A percentile compares a stretch with the other conserved stretches of the same genome.
phyloP scores from a whole-genome alignment of 1,284 basidiomycete genomes.

The Amylostereum chailletii region DNA sequence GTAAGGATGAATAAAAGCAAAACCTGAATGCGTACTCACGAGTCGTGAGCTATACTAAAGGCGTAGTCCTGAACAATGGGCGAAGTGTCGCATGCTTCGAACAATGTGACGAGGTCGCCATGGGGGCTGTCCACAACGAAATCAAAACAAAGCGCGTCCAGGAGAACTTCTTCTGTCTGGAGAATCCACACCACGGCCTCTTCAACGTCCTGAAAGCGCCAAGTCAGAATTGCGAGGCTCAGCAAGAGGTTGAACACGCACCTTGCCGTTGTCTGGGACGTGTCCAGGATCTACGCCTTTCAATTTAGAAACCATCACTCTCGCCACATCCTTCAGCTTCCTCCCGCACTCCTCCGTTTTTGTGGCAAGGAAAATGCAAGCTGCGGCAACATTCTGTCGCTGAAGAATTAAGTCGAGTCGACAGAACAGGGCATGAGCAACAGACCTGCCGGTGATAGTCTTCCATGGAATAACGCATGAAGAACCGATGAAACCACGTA shows the following conservation, averaged over 20 bases:
- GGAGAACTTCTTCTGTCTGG: conserved; percentile 71
- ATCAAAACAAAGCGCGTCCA: conserved; percentile 90
- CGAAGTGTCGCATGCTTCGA: conserved; percentile 42
- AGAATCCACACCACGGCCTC: conserved; percentile 69
- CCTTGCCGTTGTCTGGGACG: conserved; percentile 54
- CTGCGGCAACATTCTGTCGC: conserved; percentile 76
- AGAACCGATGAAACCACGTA: conserved; percentile 90
- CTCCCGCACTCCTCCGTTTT: conserved; percentile 87
- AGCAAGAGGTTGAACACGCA: conserved; percentile 20
- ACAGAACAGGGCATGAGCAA: conserved; percentile 6
- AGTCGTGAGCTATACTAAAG: conserved; percentile 79
- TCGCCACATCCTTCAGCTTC: conserved; percentile 79
- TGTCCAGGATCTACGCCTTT: conserved; percentile 44
- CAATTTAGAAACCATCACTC: conserved; percentile 68
- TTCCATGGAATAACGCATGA: conserved; percentile 85
- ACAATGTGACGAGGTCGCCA: conserved; percentile 60
- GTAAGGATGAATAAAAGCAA: conserved; percentile 3
- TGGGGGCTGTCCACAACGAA: conserved; percentile 82
- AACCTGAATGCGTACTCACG: conserved; percentile 39
- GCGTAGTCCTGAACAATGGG: conserved; percentile 56
- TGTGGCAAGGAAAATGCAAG: conserved; percentile 86
- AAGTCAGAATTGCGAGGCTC: conserved; percentile 1
- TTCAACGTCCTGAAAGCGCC: conserved; percentile 53
- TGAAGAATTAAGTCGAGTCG: conserved; percentile 3
- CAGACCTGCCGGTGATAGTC: conserved; percentile 73